Base-by-base conservation (phyloP, 305 asterid species). In the Fraxinus sp. region DNA sequence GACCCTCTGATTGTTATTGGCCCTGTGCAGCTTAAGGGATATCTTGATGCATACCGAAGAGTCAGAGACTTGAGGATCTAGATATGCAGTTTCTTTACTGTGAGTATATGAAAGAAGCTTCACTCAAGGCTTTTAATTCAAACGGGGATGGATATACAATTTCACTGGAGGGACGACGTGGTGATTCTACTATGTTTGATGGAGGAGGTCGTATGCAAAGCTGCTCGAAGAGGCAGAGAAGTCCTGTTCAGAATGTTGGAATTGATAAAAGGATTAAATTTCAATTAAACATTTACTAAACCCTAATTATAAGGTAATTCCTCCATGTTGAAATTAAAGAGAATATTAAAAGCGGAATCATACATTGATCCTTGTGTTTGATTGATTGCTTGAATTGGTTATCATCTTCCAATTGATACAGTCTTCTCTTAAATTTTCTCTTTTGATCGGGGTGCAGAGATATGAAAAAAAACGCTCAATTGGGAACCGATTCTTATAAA, bases 71-170 rank as follows among this genome's bases (percentile, higher is more conserved):
- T 88, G 89, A 64, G 86, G 92, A 81, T 81, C 91, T 36, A 85
- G 98, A 94, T 88, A 93, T 92, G 97, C 94, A 87, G 87, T 96
- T 95, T 80, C 97, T 96, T 1, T 96, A 96, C 86, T 95, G 98
- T 82, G 82, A 87, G 80, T 85, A 90, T 66, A 95, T 96, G 49
- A 92, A 93, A 20, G 93, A 91, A 90, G 84, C 94, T 83, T 87
- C 91, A 0, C 84, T 89, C 37, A 84, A 88, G 55, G 82, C 92
- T 81, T 85, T 90, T 13, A 91, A 88, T 68, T 88, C 85, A 39
- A 78, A 84, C 37, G 89, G 84, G 41, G 90, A 79, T 30, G 82
- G 81, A 68, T 83, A 64, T 30, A 41, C 72, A 7, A 78, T 59
- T 35, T 82, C 37, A 26, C 20, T 7, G 32, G 80, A 71, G 82